phyloP scores from a whole-genome alignment of 1,284 basidiomycete species.

The Pseudozyma sp. region DNA sequence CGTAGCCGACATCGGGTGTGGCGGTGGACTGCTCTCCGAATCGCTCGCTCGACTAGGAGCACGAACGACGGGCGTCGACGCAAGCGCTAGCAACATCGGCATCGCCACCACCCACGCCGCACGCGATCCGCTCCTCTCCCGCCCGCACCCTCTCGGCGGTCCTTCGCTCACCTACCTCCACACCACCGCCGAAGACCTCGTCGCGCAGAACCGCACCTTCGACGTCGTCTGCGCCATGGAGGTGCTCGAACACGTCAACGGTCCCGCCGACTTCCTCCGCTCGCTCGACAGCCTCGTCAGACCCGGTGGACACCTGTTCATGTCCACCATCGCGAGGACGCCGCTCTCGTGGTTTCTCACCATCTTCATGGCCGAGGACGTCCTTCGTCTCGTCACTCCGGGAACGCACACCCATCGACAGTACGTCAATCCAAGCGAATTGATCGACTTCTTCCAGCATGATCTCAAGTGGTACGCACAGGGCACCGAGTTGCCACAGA shows the following conservation, averaged over 20 bases:
- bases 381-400: conserved; percentile 80
- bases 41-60: conserved; percentile 89
- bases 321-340: conserved; percentile 96
- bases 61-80: conserved; percentile 87
- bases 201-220: conserved; percentile 75
- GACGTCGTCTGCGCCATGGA: conserved; percentile 98
- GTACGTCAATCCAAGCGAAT: conserved; percentile 87
- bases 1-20: conserved; percentile 89
- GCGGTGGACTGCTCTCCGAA: conserved; percentile 94
- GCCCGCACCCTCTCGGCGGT: conserved; percentile 14
- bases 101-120: conserved; percentile 87
- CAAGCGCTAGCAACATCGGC: conserved; percentile 84
- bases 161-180: conserved; percentile 77
- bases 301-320: conserved; percentile 94
- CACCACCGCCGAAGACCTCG: conserved; percentile 79
- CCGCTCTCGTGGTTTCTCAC: conserved; percentile 89
- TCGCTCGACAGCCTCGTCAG: conserved; percentile 59
- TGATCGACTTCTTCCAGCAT: conserved; percentile 83
- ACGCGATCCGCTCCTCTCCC: conserved; percentile 74
- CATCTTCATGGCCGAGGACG: conserved; percentile 88
- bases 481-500: conserved; percentile 26
- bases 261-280: conserved; percentile 80
- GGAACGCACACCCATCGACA: conserved; percentile 94
- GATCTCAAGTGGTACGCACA: conserved; percentile 70
- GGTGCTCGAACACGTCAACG: conserved; percentile 95